Evolutionary conservation across 78 protist species (phyloP), one percentile per base, ranked within the genome.

Genomic region (Fonticula alba): DNA sequence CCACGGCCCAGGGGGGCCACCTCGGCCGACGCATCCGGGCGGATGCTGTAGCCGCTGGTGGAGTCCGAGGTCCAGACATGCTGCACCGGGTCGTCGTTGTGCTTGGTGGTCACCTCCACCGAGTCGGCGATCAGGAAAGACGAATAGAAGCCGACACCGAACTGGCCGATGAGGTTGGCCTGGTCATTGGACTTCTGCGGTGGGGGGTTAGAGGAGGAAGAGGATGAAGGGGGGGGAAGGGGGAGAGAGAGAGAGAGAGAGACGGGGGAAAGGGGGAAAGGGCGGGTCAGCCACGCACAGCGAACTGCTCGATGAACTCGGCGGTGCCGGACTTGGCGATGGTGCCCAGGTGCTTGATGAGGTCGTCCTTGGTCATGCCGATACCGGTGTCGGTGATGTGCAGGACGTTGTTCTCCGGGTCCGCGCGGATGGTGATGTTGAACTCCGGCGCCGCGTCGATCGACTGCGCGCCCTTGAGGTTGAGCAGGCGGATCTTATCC

Each of bases 81-180:
- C 81, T 92, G 95, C 38, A 76, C 82, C 54, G 65, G 75, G 38
- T 80, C 87, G 36, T 85, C 92, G 69, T 89, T 86, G 76, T 53
- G 2, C 86, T 93, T 92, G 67, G 95, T 62, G 54, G 73, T 54
- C 20, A 95, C 98, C 31, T 62, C 69, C 33, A 95, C 97, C 6
- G 7, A 5, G 66, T 94, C 98, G 35, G 99, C 93, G 52, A 95
- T 97, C 46, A 95, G 79, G 82, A 84, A 95, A 14, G 85, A 83
- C n/a, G 98, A 90, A 84, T 95, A 95, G 82, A 95, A 95, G 33
- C 99, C 99, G 50, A 95, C 98, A 68, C 99, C 99, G 66, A 95
- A 95, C 79, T 95, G 97, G 27, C 98, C 99, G 60, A 95, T 95
- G 46, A 95, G 75, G 73, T 71, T 70, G 26, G 64, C 69, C 52